Base-by-base conservation (phyloP, 2,329 filamentous ascomycete species). In the Dactylellina drechsleri region DNA sequence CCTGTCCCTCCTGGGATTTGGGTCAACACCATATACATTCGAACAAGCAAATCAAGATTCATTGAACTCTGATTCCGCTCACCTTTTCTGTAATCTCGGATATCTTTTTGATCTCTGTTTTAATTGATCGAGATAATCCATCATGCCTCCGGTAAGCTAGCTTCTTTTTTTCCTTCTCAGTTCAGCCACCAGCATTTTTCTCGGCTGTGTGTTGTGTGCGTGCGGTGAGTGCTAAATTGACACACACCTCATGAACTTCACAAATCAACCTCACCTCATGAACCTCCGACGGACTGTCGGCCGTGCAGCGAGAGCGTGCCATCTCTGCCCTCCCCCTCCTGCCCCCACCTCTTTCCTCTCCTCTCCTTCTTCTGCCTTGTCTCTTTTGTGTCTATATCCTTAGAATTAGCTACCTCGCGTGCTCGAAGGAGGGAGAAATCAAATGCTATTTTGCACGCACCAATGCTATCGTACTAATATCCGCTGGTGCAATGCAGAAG, bases 181-280 rank as follows among this genome's bases (percentile, higher is more conserved):
- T 43, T 43, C 54, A 45, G 36, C 36, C 36, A 58, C 20, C 36
- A 7, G 20, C 18, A 13, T 58, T 58, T 58, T 58, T 43, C 13
- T 12, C 20, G 49, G 10, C 10, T 13, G 13, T 36, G 23, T 18
- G 31, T 36, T 36, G 18, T 66, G 62, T 58, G 41, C 53, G 41
- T 52, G 52, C 61, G 50, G 23, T 61, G 41, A 31, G 7, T 4
- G 45, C 20, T 16, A 18, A 62, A 52, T 56, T 58, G 40, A 53
- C 62, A 66, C 62, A 66, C 53, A 58, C 43, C 61, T 47, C 52
- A 66, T 49, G 53, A 66, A 66, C 61, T 50, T 66, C 61, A 26
- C 50, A 5, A 28, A 49, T 7, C 2, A 8, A 18, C 28, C 26
- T n/a, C 31, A 23, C 23, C 23, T 23, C 23, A 23, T 15, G 7